phyloP scores from a whole-genome alignment of 1,284 basidiomycete species.

The Ceratobasidium sp. region DNA sequence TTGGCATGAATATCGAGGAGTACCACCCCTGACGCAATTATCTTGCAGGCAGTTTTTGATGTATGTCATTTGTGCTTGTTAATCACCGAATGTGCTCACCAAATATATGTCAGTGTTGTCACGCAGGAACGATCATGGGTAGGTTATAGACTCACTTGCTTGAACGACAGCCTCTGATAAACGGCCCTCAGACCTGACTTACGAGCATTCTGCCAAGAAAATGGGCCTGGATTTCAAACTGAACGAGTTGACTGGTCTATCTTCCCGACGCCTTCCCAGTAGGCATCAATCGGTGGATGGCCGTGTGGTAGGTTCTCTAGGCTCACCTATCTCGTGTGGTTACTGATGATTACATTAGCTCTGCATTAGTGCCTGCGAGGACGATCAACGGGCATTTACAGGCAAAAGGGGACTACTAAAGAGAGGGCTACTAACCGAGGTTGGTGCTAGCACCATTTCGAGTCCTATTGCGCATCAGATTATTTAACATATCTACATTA shows the following conservation, averaged over 20 bases:
- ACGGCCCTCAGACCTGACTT: slow-evolving; percentile 4
- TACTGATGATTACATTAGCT: not conserved
- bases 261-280: not conserved
- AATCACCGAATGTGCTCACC: not conserved
- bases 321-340: not conserved
- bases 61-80: not conserved
- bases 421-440: slow-evolving; percentile 19
- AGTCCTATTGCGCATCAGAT: too few relatives aligned
- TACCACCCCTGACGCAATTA: not conserved
- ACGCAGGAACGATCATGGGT: slow-evolving; percentile 27
- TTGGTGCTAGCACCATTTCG: not conserved
- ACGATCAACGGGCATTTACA: slow-evolving; percentile 8
- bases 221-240: too few relatives aligned
- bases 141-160: not conserved
- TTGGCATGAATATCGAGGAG: not conserved
- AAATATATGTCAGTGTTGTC: slow-evolving; percentile 8
- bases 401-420: not conserved
- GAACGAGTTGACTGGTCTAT: not conserved
- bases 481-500: not conserved
- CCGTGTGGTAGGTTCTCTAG: not conserved
- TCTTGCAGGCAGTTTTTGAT: slow-evolving; percentile 18
- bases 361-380: slow-evolving; percentile 15
- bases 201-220: not conserved
- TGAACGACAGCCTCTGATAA: not conserved
- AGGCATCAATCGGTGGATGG: not conserved